A percentile compares a stretch with the other conserved stretches of the same genome.
Evolutionary conservation across 1,284 basidiomycete species (phyloP).

Genomic region (Thelephora terrestris): DNA sequence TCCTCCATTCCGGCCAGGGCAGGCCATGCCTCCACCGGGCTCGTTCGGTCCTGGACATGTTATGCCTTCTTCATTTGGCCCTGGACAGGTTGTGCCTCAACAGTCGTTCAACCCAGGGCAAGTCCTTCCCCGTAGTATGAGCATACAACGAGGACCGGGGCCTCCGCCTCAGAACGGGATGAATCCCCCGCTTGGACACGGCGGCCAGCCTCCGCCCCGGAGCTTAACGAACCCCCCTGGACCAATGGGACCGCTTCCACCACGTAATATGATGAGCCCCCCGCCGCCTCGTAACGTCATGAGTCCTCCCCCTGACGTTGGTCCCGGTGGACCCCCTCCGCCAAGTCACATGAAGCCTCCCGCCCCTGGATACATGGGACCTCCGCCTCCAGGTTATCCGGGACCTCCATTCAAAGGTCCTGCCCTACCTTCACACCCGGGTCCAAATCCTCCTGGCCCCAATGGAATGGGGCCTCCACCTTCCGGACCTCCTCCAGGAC

Average conservation of each 20-base stretch:
- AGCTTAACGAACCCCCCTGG: conserved; percentile 1
- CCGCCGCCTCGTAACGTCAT: neutral
- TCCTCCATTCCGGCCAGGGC: conserved; percentile 17
- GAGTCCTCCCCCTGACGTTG: too few relatives aligned
- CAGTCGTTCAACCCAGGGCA: conserved; percentile 26
- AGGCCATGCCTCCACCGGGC: conserved; percentile 16
- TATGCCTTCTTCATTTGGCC: conserved; percentile 14
- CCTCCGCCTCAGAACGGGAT: conserved; percentile 3
- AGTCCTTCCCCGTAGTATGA: conserved; percentile 32
- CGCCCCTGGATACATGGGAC: conserved; percentile 3
- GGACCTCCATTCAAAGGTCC: neutral
- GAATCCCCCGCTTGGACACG: conserved; percentile 1
- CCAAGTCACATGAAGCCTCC: conserved; percentile 5
- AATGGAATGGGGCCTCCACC: conserved; percentile 1
- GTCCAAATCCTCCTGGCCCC: conserved; percentile 4
- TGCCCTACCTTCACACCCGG: neutral
- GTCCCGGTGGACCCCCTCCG: conserved; percentile 9
- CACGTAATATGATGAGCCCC: conserved; percentile 1
- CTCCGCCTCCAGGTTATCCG: conserved; percentile 10
- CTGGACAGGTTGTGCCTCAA: conserved; percentile 10
- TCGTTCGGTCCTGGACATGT: conserved; percentile 17
- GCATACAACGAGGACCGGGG: conserved; percentile 15
- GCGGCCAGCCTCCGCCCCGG: conserved; percentile 6
- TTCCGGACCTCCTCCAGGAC: neutral
- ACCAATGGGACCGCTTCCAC: neutral